Conservation (phyloP, 306 rosid species). For the Trichosanthes truncata region DNA sequence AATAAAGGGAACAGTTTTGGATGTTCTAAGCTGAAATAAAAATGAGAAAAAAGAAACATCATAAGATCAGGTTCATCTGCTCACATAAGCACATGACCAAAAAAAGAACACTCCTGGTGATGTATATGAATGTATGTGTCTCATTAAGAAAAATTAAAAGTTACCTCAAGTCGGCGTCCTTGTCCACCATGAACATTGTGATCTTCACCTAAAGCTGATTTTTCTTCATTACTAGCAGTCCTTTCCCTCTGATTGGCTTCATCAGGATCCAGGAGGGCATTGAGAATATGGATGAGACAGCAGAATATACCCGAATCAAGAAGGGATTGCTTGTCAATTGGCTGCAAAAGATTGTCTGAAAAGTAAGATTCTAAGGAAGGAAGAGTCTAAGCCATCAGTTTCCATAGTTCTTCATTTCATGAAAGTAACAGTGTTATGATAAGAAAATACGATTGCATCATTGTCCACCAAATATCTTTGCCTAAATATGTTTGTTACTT, state of each 20-base stretch:
- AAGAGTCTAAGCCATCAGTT: neutral
- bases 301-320: constrained; percentile 98
- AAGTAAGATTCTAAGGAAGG: neutral
- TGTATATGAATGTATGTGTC: neutral
- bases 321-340: constrained; percentile 92
- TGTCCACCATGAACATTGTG: constrained; percentile 36
- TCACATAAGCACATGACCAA: neutral
- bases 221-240: constrained; percentile 37
- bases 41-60: neutral
- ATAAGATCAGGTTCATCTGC: neutral
- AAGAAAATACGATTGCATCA: neutral
- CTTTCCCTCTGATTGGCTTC: constrained; percentile 38
- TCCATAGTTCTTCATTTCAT: neutral
- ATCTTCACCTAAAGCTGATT: constrained; percentile 24
- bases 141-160: constrained; percentile 10
- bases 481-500: neutral
- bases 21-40: constrained; percentile 1
- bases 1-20: neutral
- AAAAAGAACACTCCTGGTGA: neutral
- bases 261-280: constrained; percentile 80
- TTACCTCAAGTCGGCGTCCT: constrained; percentile 79
- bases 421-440: neutral
- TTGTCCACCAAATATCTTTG: neutral
- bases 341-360: constrained; percentile 43
- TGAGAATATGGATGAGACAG: constrained; percentile 88